phyloP scores from a whole-genome alignment of 495 filamentous ascomycete species.

The Rhypophila decipiens region DNA sequence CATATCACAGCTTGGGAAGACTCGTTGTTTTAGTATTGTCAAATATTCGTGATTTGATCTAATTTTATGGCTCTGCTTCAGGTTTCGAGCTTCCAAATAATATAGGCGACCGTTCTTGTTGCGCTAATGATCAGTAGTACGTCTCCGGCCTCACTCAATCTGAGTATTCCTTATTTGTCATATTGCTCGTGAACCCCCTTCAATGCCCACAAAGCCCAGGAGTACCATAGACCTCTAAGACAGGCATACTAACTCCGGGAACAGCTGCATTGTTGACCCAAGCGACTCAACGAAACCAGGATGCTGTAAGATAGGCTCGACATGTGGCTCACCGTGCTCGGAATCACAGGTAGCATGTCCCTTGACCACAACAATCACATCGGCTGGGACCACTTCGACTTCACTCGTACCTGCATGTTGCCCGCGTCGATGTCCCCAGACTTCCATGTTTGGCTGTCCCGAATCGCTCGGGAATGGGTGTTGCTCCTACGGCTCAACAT shows the following conservation, averaged over 20 bases:
- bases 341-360: slow-evolving; percentile 13
- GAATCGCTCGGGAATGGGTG: slow-evolving; percentile 34
- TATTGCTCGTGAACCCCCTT: neutral
- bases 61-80: no score
- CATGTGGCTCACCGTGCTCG: slow-evolving; percentile 29
- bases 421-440: slow-evolving; percentile 24
- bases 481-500: slow-evolving; percentile 33
- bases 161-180: neutral
- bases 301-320: slow-evolving; percentile 35
- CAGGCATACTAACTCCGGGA: neutral
- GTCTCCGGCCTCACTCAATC: neutral
- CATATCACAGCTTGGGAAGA: neutral
- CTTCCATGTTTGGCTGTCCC: slow-evolving; percentile 37
- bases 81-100: neutral
- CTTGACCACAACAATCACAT: slow-evolving; percentile 14
- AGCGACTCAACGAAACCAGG: slow-evolving; percentile 6
- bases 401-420: slow-evolving; percentile 30
- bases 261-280: slow-evolving; percentile 26
- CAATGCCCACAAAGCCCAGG: neutral
- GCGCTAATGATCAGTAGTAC: slow-evolving; percentile 12
- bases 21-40: no score
- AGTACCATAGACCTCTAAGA: neutral
- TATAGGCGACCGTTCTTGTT: slow-evolving; percentile 11
- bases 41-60: no score
- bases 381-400: slow-evolving; percentile 9